A percentile compares a stretch with the other conserved stretches of the same genome.
Conservation (phyloP, 306 rosid species). For the Mimosa pudica region DNA sequence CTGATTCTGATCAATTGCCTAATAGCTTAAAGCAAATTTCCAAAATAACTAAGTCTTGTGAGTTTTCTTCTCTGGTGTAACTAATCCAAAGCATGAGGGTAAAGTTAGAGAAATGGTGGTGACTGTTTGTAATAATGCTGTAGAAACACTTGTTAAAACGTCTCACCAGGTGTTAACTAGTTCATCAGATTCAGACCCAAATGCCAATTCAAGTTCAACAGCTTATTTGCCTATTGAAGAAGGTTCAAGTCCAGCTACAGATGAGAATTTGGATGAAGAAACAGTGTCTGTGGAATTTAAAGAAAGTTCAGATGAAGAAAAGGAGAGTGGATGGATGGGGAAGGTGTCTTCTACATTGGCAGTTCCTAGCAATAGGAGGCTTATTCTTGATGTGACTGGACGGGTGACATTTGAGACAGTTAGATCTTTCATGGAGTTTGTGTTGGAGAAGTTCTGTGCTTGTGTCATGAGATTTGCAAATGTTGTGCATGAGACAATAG, state of each 20-base stretch:
- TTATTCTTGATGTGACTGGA: conserved; percentile 52
- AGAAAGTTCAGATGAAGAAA: conserved; percentile 9
- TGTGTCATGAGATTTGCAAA: conserved; percentile 45
- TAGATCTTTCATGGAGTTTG: conserved; percentile 62
- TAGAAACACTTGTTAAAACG: conserved; percentile 70
- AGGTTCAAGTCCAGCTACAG: conserved; percentile 9
- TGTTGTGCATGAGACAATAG: conserved; percentile 51
- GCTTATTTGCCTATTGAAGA: conserved; percentile 36
- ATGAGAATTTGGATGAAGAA: conserved; percentile 29
- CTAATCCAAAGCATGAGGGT: conserved; percentile 68
- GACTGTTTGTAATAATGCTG: conserved; percentile 65
- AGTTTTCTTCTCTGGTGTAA: conserved; percentile 70
- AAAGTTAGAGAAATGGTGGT: conserved; percentile 65
- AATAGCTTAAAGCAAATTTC: conserved; percentile 71
- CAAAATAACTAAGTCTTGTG: conserved; percentile 62
- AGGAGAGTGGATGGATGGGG: conserved; percentile 43
- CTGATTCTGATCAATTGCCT: conserved; percentile 71
- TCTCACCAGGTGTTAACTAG: conserved; percentile 72
- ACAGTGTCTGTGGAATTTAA: conserved; percentile 9
- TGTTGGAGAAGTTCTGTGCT: conserved; percentile 53
- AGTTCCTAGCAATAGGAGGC: conserved; percentile 51
- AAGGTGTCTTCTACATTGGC: conserved; percentile 49
- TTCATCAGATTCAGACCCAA: conserved; percentile 29
- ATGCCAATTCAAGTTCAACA: conserved; percentile 27
- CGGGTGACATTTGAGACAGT: conserved; percentile 74